Percentiles rank a stretch among this genome's conserved stretches.
These are phyloP conservation scores for Apophysomyces ossiformis DNA, from an alignment of 371 early-diverging fungal species.

Conservation along the genomic window DNA sequence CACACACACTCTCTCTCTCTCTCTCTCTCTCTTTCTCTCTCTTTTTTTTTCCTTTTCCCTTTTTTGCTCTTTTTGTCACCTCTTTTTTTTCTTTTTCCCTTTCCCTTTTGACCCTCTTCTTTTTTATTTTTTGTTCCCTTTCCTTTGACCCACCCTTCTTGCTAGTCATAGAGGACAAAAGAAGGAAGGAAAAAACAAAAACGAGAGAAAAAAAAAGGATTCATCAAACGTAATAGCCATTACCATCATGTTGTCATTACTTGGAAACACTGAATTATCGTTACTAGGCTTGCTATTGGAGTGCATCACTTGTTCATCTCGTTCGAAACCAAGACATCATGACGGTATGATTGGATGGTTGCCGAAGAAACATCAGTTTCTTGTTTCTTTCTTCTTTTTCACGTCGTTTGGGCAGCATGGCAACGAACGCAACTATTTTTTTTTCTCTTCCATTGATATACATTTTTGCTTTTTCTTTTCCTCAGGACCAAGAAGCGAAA, in stretches of 20 bases:
- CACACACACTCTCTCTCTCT: too few species aligned
- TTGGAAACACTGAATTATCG: background rate
- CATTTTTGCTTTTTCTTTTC: background rate
- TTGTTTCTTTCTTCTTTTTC: background rate
- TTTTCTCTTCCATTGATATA: too few species aligned
- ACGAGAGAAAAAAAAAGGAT: background rate
- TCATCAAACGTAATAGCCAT: conserved; percentile 1
- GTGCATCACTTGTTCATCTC: background rate
- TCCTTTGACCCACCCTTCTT: background rate
- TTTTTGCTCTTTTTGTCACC: background rate
- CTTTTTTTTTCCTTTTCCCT: background rate
- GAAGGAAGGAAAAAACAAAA: background rate
- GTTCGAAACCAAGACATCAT: conserved; percentile 5
- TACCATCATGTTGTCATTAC: background rate
- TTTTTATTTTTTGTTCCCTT: background rate
- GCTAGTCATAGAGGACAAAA: background rate
- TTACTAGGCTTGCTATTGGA: background rate
- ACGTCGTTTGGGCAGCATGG: too few species aligned
- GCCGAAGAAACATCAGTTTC: background rate
- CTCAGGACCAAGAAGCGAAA: conserved; percentile 25
- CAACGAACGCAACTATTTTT: too few species aligned
- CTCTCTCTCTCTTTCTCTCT: background rate
- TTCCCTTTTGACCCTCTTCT: background rate
- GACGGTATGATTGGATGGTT: background rate
- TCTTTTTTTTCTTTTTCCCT: background rate